Base-by-base conservation (phyloP, 495 filamentous ascomycete species). In the Penicillium ochrochloron region DNA sequence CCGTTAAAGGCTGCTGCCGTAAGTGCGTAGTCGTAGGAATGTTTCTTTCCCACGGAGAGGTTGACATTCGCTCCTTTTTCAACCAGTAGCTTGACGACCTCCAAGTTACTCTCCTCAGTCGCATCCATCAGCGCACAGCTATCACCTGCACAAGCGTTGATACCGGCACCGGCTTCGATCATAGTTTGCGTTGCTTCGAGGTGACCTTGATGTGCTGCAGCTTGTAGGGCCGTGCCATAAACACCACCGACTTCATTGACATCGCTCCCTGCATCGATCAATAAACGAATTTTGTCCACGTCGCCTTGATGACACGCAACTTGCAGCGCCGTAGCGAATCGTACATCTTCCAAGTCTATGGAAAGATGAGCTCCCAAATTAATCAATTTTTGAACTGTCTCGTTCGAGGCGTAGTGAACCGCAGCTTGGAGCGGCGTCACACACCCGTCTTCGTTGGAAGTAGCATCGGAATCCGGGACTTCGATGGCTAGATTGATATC, bases 101-200 rank as follows among this genome's bases (percentile, higher is more conserved):
- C 21, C 21, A 48, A 25, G 19, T 25, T 10, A 11, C 44, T 48
- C 44, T 48, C 9, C 19, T 48, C 44, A 14, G 44, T 48, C 11
- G 44, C 44, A 23, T 48, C 44, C 44, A 48, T 48, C 21, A 48
- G 19, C 19, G 21, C 44, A 14, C 21, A 23, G 44, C 44, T 48
- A 48, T 48, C 44, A 5, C 44, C 37, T 17, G 3, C 44, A 25
- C 44, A 48, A 14, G 44, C 21, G 5, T 48, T 48, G 21, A 48
- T 25, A 23, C 25, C 44, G 21, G 19, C 44, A 25, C 44, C 44
- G 12, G 44, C 44, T 11, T 48, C 44, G 10, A 48, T 48, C 19
- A 48, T 48, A 19, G 10, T 14, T 48, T n/a, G 44, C 10, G 44
- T 48, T 48, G 44, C 44, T 48, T 48, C 44, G 11, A 48, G 44